Evolutionary conservation across 371 early-diverging fungal genomes (phyloP), one percentile per base, ranked within the genome.

Genomic region (Mortierella sp.): DNA sequence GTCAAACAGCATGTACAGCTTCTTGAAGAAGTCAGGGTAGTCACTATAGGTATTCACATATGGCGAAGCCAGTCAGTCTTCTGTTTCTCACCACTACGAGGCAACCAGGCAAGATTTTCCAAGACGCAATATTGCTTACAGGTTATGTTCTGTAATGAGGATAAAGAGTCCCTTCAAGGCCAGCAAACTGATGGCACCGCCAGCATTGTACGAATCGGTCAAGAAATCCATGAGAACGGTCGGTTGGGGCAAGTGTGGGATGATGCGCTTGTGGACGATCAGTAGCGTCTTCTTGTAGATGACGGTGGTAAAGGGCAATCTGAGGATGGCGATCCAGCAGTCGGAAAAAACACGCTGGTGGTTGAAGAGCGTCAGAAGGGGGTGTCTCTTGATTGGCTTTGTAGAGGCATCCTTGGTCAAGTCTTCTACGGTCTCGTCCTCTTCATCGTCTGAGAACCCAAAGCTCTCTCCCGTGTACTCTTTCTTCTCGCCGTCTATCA

Each of bases 1-100:
- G 70, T 96, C 95, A 32, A 98, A 85, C 46, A 97, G 80, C 31
- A 88, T 84, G 75, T 98, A 98, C 27, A 98, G 90, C 76, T 97
- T 95, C 53, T 82, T 86, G 81, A 95, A 98, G 67, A 98, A 98
- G 70, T 95, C 92, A n/a, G 97, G 97, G 73, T 97, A 98, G 80
- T 95, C 96, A 28, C 92, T 92, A 66, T 4, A 48, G 8, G n/a
- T n/a, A n/a, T n/a, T n/a, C n/a, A n/a, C n/a, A n/a, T n/a, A n/a
- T n/a, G n/a, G n/a, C n/a, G n/a, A n/a, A n/a, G n/a, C n/a, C n/a
- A n/a, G n/a, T n/a, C n/a, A n/a, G n/a, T n/a, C n/a, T n/a, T n/a
- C n/a, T n/a, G n/a, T n/a, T n/a, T n/a, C n/a, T n/a, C n/a, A n/a
- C n/a, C n/a, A n/a, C n/a, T n/a, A n/a, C n/a, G n/a, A n/a, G n/a